Percentiles rank a stretch among this genome's conserved stretches.
Evolutionary conservation across 1,284 basidiomycete species (phyloP).

Genomic region (Leccinum subfulvum): DNA sequence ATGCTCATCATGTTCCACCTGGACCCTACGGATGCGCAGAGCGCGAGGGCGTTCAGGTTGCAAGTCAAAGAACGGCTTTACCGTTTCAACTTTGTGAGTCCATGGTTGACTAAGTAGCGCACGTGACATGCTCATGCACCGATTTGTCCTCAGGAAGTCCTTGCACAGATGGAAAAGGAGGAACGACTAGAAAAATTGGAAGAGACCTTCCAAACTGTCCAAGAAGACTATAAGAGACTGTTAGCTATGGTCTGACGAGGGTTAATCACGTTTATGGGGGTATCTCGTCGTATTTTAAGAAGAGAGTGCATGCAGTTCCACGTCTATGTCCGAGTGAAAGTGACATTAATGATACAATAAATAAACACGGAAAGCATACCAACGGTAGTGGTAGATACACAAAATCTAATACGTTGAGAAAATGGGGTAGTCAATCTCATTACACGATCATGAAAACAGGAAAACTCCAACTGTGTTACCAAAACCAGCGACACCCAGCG

Average conservation of each 20-base stretch:
- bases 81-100: constrained; percentile 88
- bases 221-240: constrained; percentile 84
- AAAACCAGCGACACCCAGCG: constrained; percentile 65
- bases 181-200: constrained; percentile 89
- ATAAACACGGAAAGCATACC: constrained; percentile 20
- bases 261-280: background rate
- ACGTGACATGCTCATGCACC: constrained; percentile 4
- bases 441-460: constrained; percentile 37
- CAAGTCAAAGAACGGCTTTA: constrained; percentile 93
- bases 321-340: constrained; percentile 1
- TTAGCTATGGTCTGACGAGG: constrained; percentile 49
- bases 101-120: background rate
- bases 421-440: background rate
- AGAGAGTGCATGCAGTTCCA: background rate
- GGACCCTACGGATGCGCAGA: constrained; percentile 57
- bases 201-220: constrained; percentile 89
- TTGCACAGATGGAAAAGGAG: constrained; percentile 81
- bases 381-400: constrained; percentile 20
- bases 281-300: background rate
- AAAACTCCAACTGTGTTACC: constrained; percentile 78
- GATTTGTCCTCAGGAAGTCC: constrained; percentile 61
- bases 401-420: constrained; percentile 10
- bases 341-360: constrained; percentile 28
- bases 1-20: constrained; percentile 84
- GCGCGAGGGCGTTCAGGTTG: constrained; percentile 68